Base-by-base conservation (phyloP, 768 basidiomycete species). In the Leccinum uliginosum region DNA sequence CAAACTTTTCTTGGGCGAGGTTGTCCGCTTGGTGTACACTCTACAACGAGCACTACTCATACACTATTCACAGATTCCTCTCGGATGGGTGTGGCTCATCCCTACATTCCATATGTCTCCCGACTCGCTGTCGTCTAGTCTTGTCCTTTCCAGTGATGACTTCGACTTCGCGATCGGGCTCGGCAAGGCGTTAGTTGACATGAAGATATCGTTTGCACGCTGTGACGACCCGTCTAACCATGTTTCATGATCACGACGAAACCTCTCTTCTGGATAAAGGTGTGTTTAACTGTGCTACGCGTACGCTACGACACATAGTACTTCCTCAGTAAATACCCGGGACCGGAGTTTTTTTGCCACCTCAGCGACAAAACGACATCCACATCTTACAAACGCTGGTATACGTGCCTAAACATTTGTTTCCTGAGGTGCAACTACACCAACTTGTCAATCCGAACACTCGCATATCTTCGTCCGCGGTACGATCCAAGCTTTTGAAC, bases 71-170 rank as follows among this genome's bases (percentile, higher is more conserved):
- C 66, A 91, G 80, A 78, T 92, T 0, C 83, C 87, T 63, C 83
- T 94, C 69, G 86, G 88, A 30, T 94, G 92, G 92, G 67, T 85
- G 50, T 93, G 92, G 92, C 79, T 93, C 66, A 83, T 94, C 57
- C 92, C 92, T 0, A 77, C 84, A 0, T 93, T 93, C 74, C 89
- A 93, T 66, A 82, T 92, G 75, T 75, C 81, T 1, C 78, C 81
- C 45, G 75, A 80, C 35, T 74, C 77, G 4, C 66, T 72, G 8
- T 59, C 66, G n/a, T 52, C 67, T 7, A 59, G 38, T 23, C 55
- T 87, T 24, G 60, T 70, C 11, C 69, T 92, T 30, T 76, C 78
- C 19, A 75, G 78, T 29, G 82, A 85, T 59, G 87, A 92, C 48
- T 62, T 91, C 21, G 91, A 93, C 70, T 93, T 93, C 65, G 78